These are phyloP conservation scores for Termitomyces sp. DNA, from an alignment of 768 basidiomycete species.

Conservation along the genomic window DNA sequence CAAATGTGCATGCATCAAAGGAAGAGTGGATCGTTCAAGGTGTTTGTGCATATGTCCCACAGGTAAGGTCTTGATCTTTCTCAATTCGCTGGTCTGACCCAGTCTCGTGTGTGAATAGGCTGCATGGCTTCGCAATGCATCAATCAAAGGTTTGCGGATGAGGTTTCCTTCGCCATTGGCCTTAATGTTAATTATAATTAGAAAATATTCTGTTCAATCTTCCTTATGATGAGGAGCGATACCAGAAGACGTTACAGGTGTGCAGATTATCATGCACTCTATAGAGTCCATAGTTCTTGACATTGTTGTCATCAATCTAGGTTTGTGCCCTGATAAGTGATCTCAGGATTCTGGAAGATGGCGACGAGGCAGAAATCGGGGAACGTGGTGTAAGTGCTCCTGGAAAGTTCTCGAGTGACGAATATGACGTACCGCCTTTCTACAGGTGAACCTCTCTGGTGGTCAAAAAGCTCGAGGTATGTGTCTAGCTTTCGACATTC, in stretches of 20 bases:
- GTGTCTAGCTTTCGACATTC: constrained; percentile 3
- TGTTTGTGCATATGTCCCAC: constrained; percentile 84
- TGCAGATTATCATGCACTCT: constrained; percentile 23
- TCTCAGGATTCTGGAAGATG: constrained; percentile 80
- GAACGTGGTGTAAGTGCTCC: constrained; percentile 62
- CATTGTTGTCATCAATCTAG: constrained; percentile 16
- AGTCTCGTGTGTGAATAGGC: constrained; percentile 20
- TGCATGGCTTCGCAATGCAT: constrained; percentile 73
- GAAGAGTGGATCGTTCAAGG: constrained; percentile 76
- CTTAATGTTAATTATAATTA: constrained; percentile 10
- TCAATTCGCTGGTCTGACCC: background rate
- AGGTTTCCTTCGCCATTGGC: background rate
- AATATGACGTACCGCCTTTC: too few relatives aligned
- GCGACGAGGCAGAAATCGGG: constrained; percentile 84
- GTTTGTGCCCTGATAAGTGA: constrained; percentile 68
- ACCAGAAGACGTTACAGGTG: constrained; percentile 72
- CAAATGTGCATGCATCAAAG: constrained; percentile 31
- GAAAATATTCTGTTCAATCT: constrained; percentile 70
- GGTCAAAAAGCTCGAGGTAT: constrained; percentile 66
- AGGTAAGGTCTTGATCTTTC: constrained; percentile 33
- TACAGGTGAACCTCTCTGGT: constrained; percentile 47
- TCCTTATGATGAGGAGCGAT: constrained; percentile 66
- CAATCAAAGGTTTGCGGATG: constrained; percentile 38
- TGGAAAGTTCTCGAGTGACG: background rate
- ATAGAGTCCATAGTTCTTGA: background rate